Evolutionary conservation across 2,329 filamentous ascomycete species (phyloP).

Genomic region (Botryosphaeria agaves): DNA sequence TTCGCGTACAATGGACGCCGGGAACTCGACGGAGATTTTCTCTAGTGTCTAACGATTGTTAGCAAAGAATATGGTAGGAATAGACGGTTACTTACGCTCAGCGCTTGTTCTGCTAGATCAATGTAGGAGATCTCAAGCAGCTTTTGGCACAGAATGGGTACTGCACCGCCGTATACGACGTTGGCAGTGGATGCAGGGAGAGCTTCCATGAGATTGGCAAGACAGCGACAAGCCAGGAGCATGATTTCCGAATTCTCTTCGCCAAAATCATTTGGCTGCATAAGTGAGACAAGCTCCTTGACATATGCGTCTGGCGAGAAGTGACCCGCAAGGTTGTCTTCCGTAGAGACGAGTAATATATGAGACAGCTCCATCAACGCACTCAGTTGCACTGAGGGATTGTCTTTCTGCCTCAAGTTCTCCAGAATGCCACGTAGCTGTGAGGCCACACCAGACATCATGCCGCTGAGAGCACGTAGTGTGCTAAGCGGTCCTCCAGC

Average conservation of each 20-base stretch:
- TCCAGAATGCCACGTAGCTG: conserved; percentile 49
- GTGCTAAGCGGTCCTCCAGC: conserved; percentile 49
- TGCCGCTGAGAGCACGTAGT: conserved; percentile 71
- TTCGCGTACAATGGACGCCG: conserved; percentile 84
- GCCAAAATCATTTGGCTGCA: conserved; percentile 76
- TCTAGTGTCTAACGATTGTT: conserved; percentile 50
- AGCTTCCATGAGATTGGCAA: conserved; percentile 96
- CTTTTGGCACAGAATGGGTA: conserved; percentile 88
- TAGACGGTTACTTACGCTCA: conserved; percentile 48
- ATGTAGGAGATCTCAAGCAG: conserved; percentile 93
- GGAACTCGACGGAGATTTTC: conserved; percentile 95
- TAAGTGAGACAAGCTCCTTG: conserved; percentile 79
- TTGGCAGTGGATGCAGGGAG: conserved; percentile 83
- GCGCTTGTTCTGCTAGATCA: conserved; percentile 87
- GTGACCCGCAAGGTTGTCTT: conserved; percentile 88
- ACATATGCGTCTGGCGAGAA: conserved; percentile 91
- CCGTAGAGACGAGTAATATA: conserved; percentile 82
- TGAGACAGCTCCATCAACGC: conserved; percentile 88
- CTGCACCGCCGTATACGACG: conserved; percentile 92
- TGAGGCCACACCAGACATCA: conserved; percentile 72
- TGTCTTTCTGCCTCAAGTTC: conserved; percentile 61
- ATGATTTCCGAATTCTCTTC: conserved; percentile 95
- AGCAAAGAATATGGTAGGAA: conserved; percentile 1
- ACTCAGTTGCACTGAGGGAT: conserved; percentile 75
- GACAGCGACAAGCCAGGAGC: conserved; percentile 85